Conservation (phyloP, 2,329 filamentous ascomycete genomes). For the Arthrobotrys sinensis region DNA sequence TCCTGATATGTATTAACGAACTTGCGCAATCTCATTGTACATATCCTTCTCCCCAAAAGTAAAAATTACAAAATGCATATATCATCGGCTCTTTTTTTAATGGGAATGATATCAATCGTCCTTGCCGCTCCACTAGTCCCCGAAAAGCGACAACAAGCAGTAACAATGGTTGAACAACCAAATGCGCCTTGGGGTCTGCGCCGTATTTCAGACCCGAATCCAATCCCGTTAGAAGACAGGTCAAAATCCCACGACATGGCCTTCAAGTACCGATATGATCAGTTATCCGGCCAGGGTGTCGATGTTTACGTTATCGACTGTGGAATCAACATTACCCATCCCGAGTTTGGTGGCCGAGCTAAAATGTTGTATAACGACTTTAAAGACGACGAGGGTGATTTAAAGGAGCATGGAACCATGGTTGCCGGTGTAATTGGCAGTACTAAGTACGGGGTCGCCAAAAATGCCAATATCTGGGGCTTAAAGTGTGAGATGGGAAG, state of each 20-base stretch:
- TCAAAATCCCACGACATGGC: not conserved
- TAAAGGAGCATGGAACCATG: slow-evolving; percentile 7
- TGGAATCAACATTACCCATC: not conserved
- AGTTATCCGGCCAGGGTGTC: slow-evolving; percentile 25
- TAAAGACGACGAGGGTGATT: not conserved
- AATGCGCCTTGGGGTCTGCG: slow-evolving; percentile 27
- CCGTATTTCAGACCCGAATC: slow-evolving; percentile 17
- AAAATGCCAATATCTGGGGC: slow-evolving; percentile 38
- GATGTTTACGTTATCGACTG: slow-evolving; percentile 26
- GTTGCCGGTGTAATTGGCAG: slow-evolving; percentile 33
- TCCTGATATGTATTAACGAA: not conserved
- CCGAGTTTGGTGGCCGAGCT: slow-evolving; percentile 29
- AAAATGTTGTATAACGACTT: slow-evolving; percentile 4
- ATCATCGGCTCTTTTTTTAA: not conserved
- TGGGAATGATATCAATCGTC: not conserved
- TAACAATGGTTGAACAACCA: not conserved
- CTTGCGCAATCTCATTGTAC: not conserved
- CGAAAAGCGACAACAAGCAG: not conserved
- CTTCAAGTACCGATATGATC: slow-evolving; percentile 27
- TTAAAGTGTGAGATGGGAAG: slow-evolving; percentile 28
- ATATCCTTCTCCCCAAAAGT: not conserved
- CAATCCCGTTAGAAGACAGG: not conserved
- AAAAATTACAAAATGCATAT: not conserved
- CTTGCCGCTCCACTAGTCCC: not conserved
- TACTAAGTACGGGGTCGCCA: slow-evolving; percentile 29